Evolutionary conservation across 83 land plant genomes (phyloP), one percentile per base, ranked within the genome.

Genomic region (Picea abies): DNA sequence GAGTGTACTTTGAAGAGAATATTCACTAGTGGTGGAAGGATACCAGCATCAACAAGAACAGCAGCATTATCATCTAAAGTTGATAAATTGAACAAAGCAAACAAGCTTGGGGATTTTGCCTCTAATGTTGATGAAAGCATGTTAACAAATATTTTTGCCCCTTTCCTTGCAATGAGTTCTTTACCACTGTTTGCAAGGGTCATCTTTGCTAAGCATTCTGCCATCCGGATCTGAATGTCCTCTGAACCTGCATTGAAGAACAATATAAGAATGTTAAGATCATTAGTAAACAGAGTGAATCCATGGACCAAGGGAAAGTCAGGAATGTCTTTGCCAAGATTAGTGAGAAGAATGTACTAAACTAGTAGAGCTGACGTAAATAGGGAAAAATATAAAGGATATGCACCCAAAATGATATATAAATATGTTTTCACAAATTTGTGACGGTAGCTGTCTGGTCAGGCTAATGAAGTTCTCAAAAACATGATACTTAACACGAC

Each of bases 11-110:
- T 37, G 72, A 86, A 84, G 20, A 90, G 84, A 78, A 88, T 88
- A 25, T 81, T 60, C 11, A 76, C 60, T 20, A 90, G 83, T 47
- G 88, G 90, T 29, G 84, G 86, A 76, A 92, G 78, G 20, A 88
- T 70, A 47, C 87, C 94, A 19, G 87, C 88, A 82, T 88, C 89
- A 72, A 92, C 83, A 39, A 92, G 89, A 23, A 88, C 71, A 39
- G 83, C 61, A 37, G 88, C 89, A 77, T 87, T 92, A 52, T 90
- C 92, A 76, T 90, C 86, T 64, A 90, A 80, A 14, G 82, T 65
- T 61, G 94, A 92, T 32, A 92, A 79, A 79, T 90, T 92, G 32
- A 81, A 63, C 67, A 92, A 62, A 15, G 94, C 92, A 4, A 82
- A 80, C 60, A 92, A 69, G 82, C 90, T 84, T 22, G 92, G 68